Evolutionary conservation across 2,329 filamentous ascomycete species (phyloP).

Genomic region (Fusarium haematococcum): DNA sequence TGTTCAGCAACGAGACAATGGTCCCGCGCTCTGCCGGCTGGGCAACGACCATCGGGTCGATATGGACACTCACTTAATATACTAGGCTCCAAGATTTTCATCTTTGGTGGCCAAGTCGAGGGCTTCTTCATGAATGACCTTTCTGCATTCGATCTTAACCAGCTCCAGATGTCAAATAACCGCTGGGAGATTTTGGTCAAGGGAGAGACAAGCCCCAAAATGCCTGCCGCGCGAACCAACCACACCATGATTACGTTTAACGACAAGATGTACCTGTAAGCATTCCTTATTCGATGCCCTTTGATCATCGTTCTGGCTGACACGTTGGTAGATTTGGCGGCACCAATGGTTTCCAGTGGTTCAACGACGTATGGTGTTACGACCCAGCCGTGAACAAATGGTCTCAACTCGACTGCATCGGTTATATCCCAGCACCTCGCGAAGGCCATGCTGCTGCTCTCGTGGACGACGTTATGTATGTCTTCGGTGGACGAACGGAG

Average conservation of each 20-base stretch:
- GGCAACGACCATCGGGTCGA: slow-evolving; percentile 85
- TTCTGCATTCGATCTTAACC: slow-evolving; percentile 94
- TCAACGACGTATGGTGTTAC: slow-evolving; percentile 99
- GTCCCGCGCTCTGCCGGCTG: slow-evolving; percentile 92
- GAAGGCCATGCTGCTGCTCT: slow-evolving; percentile 95
- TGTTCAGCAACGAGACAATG: slow-evolving; percentile 90
- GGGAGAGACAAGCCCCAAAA: slow-evolving; percentile 64
- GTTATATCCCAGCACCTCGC: slow-evolving; percentile 92
- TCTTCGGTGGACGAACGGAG: slow-evolving; percentile 95
- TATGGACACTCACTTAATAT: slow-evolving; percentile 98
- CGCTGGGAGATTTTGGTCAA: slow-evolving; percentile 93
- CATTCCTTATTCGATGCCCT: slow-evolving; percentile 33
- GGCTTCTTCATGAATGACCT: slow-evolving; percentile 98
- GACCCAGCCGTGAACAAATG: slow-evolving; percentile 86
- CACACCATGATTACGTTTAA: slow-evolving; percentile 93
- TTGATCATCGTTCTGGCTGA: slow-evolving; percentile 18
- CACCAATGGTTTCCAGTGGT: slow-evolving; percentile 96
- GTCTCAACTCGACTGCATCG: slow-evolving; percentile 93
- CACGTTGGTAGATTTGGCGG: slow-evolving; percentile 81
- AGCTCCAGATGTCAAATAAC: slow-evolving; percentile 89
- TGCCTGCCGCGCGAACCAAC: slow-evolving; percentile 92
- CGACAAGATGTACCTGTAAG: slow-evolving; percentile 92
- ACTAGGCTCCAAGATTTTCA: slow-evolving; percentile 94
- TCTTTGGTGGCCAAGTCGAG: slow-evolving; percentile 97
- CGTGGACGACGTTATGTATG: slow-evolving; percentile 98